These are phyloP conservation scores for Sclerotiophoma versabilis DNA, from an alignment of 2,329 filamentous ascomycete species.

Conservation along the genomic window DNA sequence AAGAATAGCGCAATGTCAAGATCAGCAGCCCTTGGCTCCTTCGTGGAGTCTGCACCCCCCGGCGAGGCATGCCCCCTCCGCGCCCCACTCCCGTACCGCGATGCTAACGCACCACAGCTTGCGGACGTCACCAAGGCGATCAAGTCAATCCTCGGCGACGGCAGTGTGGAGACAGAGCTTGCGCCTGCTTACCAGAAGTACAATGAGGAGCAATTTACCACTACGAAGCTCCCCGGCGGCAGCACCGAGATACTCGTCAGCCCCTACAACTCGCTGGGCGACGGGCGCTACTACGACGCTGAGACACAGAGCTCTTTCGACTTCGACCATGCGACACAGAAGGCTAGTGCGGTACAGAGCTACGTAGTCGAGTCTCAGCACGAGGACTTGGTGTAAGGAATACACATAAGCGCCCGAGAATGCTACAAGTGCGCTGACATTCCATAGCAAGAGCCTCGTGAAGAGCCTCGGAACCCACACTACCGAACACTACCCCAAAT, in stretches of 20 bases:
- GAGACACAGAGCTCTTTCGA: conserved; percentile 87
- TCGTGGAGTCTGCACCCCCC: conserved; percentile 91
- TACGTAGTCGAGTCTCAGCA: conserved; percentile 79
- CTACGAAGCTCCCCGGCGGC: conserved; percentile 86
- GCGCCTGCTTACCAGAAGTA: conserved; percentile 89
- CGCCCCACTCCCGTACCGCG: background rate
- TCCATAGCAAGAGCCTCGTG: conserved; percentile 76
- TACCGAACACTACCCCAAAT: conserved; percentile 86
- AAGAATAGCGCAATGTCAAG: conserved; percentile 40
- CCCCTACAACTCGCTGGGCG: conserved; percentile 81
- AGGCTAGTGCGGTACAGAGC: conserved; percentile 82
- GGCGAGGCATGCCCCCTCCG: conserved; percentile 76
- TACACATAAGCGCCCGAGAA: background rate
- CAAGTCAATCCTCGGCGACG: conserved; percentile 79
- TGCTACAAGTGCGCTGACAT: background rate
- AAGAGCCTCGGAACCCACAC: conserved; percentile 80
- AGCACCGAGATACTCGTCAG: conserved; percentile 83
- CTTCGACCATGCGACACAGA: conserved; percentile 86
- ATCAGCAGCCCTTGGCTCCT: conserved; percentile 66
- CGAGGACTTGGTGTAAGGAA: conserved; percentile 77
- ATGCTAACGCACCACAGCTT: conserved; percentile 64
- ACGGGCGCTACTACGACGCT: conserved; percentile 86
- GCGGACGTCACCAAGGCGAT: conserved; percentile 91
- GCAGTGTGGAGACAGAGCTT: conserved; percentile 73
- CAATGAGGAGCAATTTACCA: conserved; percentile 92